Evolutionary conservation across 2,329 filamentous ascomycete genomes (phyloP).

Genomic region (Aureobasidium sp.): DNA sequence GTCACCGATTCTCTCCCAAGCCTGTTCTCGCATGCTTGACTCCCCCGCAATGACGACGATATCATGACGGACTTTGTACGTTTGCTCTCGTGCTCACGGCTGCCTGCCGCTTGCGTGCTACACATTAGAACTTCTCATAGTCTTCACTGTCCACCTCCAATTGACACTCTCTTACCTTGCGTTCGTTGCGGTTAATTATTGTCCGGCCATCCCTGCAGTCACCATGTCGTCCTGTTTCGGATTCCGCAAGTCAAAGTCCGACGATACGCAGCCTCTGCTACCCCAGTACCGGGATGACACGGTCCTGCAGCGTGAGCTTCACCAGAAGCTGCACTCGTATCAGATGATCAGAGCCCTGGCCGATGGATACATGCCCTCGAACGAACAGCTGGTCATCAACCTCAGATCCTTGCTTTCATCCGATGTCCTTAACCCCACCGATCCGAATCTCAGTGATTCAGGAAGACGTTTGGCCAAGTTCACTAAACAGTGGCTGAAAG

Average conservation of each 20-base stretch:
- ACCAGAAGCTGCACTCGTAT: conserved; percentile 87
- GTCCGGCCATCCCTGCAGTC: conserved; percentile 7
- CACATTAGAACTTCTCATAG: neutral
- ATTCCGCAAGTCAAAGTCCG: conserved; percentile 42
- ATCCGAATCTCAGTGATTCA: conserved; percentile 67
- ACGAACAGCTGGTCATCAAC: conserved; percentile 72
- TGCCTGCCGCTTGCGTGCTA: neutral
- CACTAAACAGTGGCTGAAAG: conserved; percentile 63
- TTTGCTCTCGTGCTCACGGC: neutral
- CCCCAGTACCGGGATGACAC: conserved; percentile 81
- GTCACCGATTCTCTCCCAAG: neutral
- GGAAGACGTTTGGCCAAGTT: conserved; percentile 67
- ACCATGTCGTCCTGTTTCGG: conserved; percentile 61
- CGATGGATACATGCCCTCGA: conserved; percentile 87
- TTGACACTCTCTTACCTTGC: neutral
- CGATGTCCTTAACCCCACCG: conserved; percentile 69
- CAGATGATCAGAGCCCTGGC: conserved; percentile 80
- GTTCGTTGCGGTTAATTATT: neutral
- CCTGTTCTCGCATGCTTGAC: conserved; percentile 6
- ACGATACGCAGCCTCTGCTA: conserved; percentile 70
- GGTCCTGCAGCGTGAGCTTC: conserved; percentile 64
- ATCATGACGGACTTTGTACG: neutral
- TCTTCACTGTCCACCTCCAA: neutral
- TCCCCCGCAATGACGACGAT: conserved; percentile 7
- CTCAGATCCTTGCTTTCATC: conserved; percentile 71